phyloP scores from a whole-genome alignment of 352 stramenopile species.

The Globisporangium iwayamae region DNA sequence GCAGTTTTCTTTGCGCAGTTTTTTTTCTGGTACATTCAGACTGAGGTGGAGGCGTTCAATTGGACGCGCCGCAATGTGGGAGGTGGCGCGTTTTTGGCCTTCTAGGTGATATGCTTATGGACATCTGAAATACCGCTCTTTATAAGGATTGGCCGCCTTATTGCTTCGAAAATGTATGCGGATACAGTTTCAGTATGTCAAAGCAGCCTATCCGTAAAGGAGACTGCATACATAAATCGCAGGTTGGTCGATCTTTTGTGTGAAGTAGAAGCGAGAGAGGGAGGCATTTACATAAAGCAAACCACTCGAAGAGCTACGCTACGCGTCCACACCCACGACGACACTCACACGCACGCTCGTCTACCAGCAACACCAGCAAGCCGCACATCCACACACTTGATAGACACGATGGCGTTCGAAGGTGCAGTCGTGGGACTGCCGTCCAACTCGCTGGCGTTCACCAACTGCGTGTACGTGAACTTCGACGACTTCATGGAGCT shows the following conservation, averaged over 20 bases:
- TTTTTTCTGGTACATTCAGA: not conserved
- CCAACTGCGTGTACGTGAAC: slow-evolving; percentile 80
- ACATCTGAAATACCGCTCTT: no score
- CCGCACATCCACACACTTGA: not conserved
- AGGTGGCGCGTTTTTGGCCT: no score
- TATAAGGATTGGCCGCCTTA: no score
- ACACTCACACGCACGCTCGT: not conserved
- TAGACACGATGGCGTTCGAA: slow-evolving; percentile 48
- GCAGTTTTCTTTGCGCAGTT: not conserved
- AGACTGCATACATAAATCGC: no score
- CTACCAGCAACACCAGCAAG: not conserved
- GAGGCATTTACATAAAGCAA: slow-evolving; percentile 2
- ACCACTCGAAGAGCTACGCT: not conserved
- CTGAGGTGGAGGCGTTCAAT: slow-evolving; percentile 1
- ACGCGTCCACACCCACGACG: not conserved
- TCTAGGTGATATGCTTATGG: no score
- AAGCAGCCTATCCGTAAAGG: no score
- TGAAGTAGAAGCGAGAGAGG: slow-evolving; percentile 2
- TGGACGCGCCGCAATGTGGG: not conserved
- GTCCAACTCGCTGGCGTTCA: slow-evolving; percentile 77
- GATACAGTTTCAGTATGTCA: no score
- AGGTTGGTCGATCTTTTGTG: slow-evolving; percentile 8
- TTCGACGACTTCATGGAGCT: slow-evolving; percentile 72
- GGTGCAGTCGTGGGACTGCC: slow-evolving; percentile 60
- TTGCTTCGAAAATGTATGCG: no score